Evolutionary conservation across 2,329 filamentous ascomycete species (phyloP).

Genomic region (Clarireedia hainanense): DNA sequence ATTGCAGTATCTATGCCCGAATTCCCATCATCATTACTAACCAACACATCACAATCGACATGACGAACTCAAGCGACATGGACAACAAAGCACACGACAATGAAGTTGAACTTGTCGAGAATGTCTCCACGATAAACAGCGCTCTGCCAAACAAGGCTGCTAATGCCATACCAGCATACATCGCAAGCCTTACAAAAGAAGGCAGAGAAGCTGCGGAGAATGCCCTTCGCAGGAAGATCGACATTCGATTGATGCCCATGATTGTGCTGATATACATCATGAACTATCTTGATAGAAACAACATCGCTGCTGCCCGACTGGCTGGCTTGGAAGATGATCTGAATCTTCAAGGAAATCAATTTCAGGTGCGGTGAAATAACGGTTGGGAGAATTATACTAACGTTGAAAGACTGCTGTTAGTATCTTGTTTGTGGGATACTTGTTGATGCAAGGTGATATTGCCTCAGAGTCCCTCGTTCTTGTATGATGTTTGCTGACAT

Average conservation of each 20-base stretch:
- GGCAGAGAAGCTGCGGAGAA: conserved; percentile 45
- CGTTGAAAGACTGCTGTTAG: conserved; percentile 32
- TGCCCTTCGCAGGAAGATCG: conserved; percentile 55
- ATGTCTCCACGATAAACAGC: background rate
- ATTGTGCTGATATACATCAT: conserved; percentile 64
- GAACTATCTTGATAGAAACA: conserved; percentile 56
- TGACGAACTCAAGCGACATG: background rate
- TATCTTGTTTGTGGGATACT: conserved; percentile 34
- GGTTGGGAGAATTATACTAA: background rate
- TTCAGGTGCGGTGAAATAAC: conserved; percentile 23
- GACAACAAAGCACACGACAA: conserved; percentile 2
- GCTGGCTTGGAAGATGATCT: conserved; percentile 41
- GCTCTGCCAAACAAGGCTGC: background rate
- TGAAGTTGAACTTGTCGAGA: conserved; percentile 8
- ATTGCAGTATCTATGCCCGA: no score
- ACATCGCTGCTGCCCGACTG: conserved; percentile 47
- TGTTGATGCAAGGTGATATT: conserved; percentile 30
- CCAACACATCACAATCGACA: background rate
- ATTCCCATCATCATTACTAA: background rate
- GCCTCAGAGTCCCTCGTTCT: no score
- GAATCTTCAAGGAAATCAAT: conserved; percentile 33
- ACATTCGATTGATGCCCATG: conserved; percentile 56
- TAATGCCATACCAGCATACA: conserved; percentile 21
- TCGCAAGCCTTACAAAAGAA: conserved; percentile 41
- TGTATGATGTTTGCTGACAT: background rate